Percentiles rank a stretch among this genome's conserved stretches.
These are phyloP conservation scores for Ceratocystis diversiconidia DNA, from an alignment of 2,329 filamentous ascomycete genomes.

Conservation along the genomic window DNA sequence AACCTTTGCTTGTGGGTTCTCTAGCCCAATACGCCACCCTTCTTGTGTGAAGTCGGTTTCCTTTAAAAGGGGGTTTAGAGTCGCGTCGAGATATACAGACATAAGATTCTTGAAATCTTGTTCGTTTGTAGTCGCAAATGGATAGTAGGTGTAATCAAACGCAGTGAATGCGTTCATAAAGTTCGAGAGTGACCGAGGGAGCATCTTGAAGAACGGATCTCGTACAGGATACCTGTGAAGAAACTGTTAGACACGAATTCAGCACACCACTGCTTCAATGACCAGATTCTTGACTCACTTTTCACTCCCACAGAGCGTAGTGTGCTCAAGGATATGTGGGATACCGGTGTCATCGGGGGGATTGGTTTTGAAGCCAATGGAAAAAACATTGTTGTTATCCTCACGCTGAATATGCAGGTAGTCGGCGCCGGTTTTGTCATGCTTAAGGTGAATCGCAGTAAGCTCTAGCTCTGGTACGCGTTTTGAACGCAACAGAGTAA, in stretches of 20 bases:
- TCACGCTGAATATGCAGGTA: slow-evolving; percentile 91
- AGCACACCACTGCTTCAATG: slow-evolving; percentile 7
- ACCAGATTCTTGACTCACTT: slow-evolving; percentile 42
- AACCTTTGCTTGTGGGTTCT: slow-evolving; percentile 55
- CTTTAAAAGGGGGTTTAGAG: slow-evolving; percentile 77
- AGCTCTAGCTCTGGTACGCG: slow-evolving; percentile 89
- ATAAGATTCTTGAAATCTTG: slow-evolving; percentile 94
- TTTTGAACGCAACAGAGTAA: slow-evolving; percentile 77
- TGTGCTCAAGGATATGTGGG: slow-evolving; percentile 95
- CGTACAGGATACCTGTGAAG: slow-evolving; percentile 74
- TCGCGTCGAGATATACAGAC: slow-evolving; percentile 92
- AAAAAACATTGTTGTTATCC: slow-evolving; percentile 98
- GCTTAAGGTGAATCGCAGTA: slow-evolving; percentile 76
- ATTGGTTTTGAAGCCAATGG: slow-evolving; percentile 98
- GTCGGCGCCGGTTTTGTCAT: slow-evolving; percentile 90
- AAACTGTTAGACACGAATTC: slow-evolving; percentile 22
- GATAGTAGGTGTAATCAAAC: slow-evolving; percentile 91
- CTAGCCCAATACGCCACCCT: slow-evolving; percentile 89
- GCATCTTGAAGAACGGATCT: slow-evolving; percentile 99
- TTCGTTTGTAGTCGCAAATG: slow-evolving; percentile 89
- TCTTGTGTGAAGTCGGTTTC: slow-evolving; percentile 89
- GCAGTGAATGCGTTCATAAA: slow-evolving; percentile 99
- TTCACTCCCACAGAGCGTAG: slow-evolving; percentile 85
- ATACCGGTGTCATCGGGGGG: slow-evolving; percentile 92
- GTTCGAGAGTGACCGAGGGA: slow-evolving; percentile 92